These are phyloP conservation scores for Coemansia umbellata DNA, from an alignment of 192 early-diverging fungal genomes.

Conservation along the genomic window DNA sequence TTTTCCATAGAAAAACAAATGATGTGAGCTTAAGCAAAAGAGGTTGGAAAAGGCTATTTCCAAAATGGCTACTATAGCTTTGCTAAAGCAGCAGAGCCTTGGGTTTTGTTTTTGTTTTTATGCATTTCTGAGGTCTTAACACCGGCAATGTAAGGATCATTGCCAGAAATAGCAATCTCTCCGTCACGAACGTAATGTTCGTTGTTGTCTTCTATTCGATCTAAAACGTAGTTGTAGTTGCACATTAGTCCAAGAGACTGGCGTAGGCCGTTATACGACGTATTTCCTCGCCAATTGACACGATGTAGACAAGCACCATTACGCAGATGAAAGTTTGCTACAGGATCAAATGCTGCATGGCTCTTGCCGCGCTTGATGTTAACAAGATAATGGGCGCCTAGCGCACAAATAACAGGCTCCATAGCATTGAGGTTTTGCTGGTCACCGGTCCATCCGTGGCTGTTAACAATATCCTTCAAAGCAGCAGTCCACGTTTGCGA, in stretches of 20 bases:
- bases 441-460: conserved; percentile 39
- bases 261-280: conserved; percentile 70
- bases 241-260: conserved; percentile 94
- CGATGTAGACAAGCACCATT: conserved; percentile 89
- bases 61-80: conserved; percentile 19
- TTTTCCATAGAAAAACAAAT: too few species aligned
- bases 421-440: conserved; percentile 27
- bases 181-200: conserved; percentile 65
- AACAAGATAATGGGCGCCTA: conserved; percentile 45
- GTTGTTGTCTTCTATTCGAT: conserved; percentile 78
- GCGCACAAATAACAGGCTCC: conserved; percentile 34
- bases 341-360: conserved; percentile 74
- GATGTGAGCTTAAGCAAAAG: neutral
- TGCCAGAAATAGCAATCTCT: conserved; percentile 53
- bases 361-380: conserved; percentile 35
- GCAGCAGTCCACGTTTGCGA: conserved; percentile 38
- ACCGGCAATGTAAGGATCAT: conserved; percentile 25
- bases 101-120: too few species aligned
- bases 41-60: neutral
- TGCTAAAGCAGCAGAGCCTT: neutral
- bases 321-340: conserved; percentile 93
- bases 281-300: conserved; percentile 87
- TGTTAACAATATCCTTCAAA: conserved; percentile 35
- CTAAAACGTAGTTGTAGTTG: conserved; percentile 84
- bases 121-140: conserved; percentile 1